Conservation (phyloP, 805 yeast genomes). For the Kazachstania kunashirensis region DNA sequence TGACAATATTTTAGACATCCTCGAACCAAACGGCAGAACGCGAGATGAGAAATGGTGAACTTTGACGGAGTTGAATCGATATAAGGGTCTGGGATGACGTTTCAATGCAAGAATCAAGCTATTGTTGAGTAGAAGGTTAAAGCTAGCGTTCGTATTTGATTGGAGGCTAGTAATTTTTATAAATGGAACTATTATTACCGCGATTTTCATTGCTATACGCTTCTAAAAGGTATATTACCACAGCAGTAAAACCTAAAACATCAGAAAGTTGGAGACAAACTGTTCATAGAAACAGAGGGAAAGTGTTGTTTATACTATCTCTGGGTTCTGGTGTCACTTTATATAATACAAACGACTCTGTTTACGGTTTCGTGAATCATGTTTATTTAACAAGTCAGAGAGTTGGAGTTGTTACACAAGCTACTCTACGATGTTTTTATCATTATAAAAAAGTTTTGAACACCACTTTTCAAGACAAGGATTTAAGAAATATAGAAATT, state of each 20-base stretch:
- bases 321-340: constrained; percentile 12
- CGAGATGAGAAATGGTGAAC: too few species aligned
- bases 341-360: constrained; percentile 22
- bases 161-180: too few species aligned
- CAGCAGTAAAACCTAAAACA: background rate
- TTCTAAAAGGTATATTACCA: background rate
- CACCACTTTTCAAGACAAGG: constrained; percentile 34
- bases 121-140: too few species aligned
- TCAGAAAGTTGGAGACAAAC: background rate
- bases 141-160: too few species aligned
- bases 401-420: constrained; percentile 53
- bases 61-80: too few species aligned
- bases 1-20: too few species aligned
- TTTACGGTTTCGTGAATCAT: constrained; percentile 19
- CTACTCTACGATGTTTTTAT: constrained; percentile 64
- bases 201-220: background rate
- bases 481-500: constrained; percentile 44
- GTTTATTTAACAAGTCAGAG: constrained; percentile 35
- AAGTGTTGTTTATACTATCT: background rate
- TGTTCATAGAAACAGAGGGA: background rate
- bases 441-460: constrained; percentile 53
- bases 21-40: too few species aligned
- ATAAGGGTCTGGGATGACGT: too few species aligned
- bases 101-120: too few species aligned
- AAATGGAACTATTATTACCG: too few species aligned